Percentiles rank a stretch among this genome's conserved stretches.
These are phyloP conservation scores for Mortierella antarctica DNA, from an alignment of 192 early-diverging fungal species.

Conservation along the genomic window DNA sequence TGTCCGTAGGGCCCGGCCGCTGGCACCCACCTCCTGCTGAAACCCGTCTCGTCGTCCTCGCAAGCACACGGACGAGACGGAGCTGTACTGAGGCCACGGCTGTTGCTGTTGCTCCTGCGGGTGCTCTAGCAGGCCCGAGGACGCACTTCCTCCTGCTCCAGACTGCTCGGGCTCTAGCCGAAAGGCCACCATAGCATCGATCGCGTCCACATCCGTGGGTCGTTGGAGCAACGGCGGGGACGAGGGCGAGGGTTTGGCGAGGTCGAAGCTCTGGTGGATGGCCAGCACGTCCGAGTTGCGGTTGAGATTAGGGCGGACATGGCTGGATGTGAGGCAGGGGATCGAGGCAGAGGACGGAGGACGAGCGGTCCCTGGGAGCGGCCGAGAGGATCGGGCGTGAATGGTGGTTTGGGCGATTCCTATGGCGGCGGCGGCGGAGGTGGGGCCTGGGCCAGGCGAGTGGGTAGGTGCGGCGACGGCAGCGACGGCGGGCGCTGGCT, in stretches of 20 bases:
- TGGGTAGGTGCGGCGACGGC: neutral
- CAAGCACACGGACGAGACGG: neutral
- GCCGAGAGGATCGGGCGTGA: slow-evolving; percentile 12
- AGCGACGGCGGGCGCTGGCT: slow-evolving; percentile 1
- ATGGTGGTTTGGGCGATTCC: neutral
- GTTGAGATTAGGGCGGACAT: slow-evolving; percentile 31
- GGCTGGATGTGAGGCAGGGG: slow-evolving; percentile 36
- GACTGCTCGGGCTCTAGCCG: neutral
- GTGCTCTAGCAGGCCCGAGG: no score
- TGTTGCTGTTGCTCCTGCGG: neutral
- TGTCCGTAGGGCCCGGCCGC: no score
- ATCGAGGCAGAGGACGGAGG: slow-evolving; percentile 20
- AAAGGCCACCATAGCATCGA: slow-evolving; percentile 11
- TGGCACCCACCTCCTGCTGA: neutral
- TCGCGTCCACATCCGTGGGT: slow-evolving; percentile 1
- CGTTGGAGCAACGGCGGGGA: slow-evolving; percentile 5
- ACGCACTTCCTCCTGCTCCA: no score
- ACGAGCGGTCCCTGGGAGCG: neutral
- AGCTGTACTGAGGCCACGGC: slow-evolving; percentile 12
- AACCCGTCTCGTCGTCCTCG: neutral
- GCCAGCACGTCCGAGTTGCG: slow-evolving; percentile 22
- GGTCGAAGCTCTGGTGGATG: slow-evolving; percentile 35
- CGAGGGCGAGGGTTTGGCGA: slow-evolving; percentile 2
- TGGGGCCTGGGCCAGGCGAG: neutral
- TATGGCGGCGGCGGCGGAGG: no score